These are phyloP conservation scores for Xerocomellus dryophilus DNA, from an alignment of 768 basidiomycete genomes.

Conservation along the genomic window DNA sequence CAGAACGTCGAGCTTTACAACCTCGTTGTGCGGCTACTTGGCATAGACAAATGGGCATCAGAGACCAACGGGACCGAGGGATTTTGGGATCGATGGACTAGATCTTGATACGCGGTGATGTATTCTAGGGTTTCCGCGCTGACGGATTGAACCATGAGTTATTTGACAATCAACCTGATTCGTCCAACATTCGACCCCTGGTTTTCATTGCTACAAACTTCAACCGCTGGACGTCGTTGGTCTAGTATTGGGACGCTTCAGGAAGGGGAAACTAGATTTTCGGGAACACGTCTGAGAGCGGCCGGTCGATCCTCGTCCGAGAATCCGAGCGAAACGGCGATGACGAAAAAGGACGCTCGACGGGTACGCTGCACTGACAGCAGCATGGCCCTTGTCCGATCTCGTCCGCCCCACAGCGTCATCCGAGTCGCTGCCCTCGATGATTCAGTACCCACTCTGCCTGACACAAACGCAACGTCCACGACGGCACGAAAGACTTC, in stretches of 20 bases:
- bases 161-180: not conserved
- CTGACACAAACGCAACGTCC: not conserved
- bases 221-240: not conserved
- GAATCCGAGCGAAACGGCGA: too few relatives aligned
- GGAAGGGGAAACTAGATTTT: not conserved
- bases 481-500: too few relatives aligned
- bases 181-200: not conserved
- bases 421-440: not conserved
- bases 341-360: too few relatives aligned
- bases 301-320: too few relatives aligned
- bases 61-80: slow-evolving; percentile 69
- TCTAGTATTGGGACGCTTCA: too few relatives aligned
- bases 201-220: not conserved
- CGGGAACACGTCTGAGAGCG: not conserved
- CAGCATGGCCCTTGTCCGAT: too few relatives aligned
- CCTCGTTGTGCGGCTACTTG: slow-evolving; percentile 70
- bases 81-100: slow-evolving; percentile 69
- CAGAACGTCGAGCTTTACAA: slow-evolving; percentile 81
- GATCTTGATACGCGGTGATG: not conserved
- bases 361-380: too few relatives aligned
- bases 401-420: not conserved
- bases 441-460: not conserved
- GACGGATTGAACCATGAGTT: not conserved
- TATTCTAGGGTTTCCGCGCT: not conserved
- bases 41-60: slow-evolving; percentile 53